Evolutionary conservation across 495 filamentous ascomycete species (phyloP).

Genomic region (Hyaloscypha hepaticicola): DNA sequence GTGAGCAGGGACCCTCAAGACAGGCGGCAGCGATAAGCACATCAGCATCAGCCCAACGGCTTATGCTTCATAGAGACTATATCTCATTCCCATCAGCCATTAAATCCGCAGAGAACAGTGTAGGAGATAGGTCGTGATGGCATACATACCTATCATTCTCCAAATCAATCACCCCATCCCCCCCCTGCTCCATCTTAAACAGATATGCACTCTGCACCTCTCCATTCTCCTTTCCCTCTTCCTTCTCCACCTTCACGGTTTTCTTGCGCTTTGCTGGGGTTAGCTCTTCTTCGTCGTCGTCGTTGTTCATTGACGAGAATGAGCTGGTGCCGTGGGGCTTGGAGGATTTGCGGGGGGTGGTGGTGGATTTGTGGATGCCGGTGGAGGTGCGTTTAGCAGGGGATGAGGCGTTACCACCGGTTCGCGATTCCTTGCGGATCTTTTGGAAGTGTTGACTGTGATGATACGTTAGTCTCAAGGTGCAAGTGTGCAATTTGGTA

Average conservation of each 20-base stretch:
- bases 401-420: slow-evolving; percentile 16
- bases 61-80: neutral
- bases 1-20: neutral
- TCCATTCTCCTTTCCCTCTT: neutral
- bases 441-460: slow-evolving; percentile 34
- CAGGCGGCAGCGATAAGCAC: neutral
- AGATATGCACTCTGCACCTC: neutral
- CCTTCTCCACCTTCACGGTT: slow-evolving; percentile 1
- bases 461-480: slow-evolving; percentile 12
- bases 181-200: slow-evolving; percentile 19
- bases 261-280: neutral
- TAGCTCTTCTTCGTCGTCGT: slow-evolving; percentile 16
- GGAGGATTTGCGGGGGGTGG: neutral
- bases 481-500: slow-evolving; percentile 1
- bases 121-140: no score
- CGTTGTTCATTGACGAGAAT: neutral
- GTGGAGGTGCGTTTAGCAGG: slow-evolving; percentile 8
- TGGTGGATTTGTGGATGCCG: slow-evolving; percentile 19
- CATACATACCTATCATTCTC: slow-evolving; percentile 13
- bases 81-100: no score
- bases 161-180: slow-evolving; percentile 9
- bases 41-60: neutral
- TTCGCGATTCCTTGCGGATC: slow-evolving; percentile 36
- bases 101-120: no score
- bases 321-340: slow-evolving; percentile 8